Percentiles rank a stretch among this genome's conserved stretches.
These are phyloP conservation scores for Hirsutella rhossiliensis DNA, from an alignment of 2,329 filamentous ascomycete genomes.

Conservation along the genomic window DNA sequence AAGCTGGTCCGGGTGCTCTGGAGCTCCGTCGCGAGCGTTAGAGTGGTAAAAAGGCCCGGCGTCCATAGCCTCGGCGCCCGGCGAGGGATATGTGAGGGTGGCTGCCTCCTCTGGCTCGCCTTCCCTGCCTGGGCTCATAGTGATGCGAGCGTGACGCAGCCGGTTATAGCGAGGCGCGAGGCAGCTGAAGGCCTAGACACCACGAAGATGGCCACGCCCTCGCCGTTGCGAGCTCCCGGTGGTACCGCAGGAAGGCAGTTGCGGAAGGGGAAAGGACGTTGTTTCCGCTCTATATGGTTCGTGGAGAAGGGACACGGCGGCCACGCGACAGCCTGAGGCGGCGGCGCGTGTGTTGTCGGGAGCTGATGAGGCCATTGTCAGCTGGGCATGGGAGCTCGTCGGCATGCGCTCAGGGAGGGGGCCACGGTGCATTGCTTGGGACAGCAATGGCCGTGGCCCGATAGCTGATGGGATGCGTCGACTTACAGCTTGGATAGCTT, in stretches of 20 bases:
- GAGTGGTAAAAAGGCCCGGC: conserved; percentile 31
- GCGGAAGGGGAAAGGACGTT: too few relatives aligned
- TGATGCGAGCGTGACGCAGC: neutral
- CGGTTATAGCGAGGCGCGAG: neutral
- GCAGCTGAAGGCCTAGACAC: neutral
- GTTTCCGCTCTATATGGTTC: too few relatives aligned
- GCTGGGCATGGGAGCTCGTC: conserved; percentile 3
- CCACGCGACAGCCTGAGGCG: conserved; percentile 2
- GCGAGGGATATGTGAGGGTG: conserved; percentile 32
- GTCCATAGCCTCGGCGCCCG: conserved; percentile 30
- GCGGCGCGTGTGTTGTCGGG: conserved; percentile 3
- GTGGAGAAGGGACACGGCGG: neutral
- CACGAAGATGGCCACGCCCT: too few relatives aligned
- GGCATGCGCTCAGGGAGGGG: neutral
- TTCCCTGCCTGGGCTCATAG: conserved; percentile 23
- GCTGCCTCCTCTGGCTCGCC: conserved; percentile 21
- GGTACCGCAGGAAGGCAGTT: too few relatives aligned
- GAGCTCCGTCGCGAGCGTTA: conserved; percentile 18
- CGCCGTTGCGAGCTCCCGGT: too few relatives aligned
- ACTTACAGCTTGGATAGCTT: conserved; percentile 23
- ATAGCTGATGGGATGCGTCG: conserved; percentile 5
- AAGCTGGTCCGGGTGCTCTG: conserved; percentile 11
- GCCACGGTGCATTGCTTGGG: neutral
- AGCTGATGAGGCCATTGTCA: conserved; percentile 11
- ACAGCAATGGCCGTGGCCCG: conserved; percentile 1